Evolutionary conservation across 2,329 filamentous ascomycete genomes (phyloP), one percentile per base, ranked within the genome.

Genomic region (Sclerotinia sclerotiorum): DNA sequence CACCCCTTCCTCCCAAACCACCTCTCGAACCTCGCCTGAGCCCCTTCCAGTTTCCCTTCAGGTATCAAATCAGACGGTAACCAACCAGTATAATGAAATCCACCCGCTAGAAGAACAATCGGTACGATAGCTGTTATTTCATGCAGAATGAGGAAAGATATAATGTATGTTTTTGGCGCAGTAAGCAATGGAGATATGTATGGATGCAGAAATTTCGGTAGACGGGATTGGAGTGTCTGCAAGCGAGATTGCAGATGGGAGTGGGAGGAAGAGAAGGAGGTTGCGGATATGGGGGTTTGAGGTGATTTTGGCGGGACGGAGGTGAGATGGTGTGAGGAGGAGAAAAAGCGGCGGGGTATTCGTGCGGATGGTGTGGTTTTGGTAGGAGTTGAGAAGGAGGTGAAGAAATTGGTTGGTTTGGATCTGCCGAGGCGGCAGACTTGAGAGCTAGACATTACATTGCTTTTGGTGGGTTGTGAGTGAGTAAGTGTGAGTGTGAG

Each of bases 41-140:
- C 75, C 35, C 74, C 73, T 2, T 70, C 54, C 24, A 56, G 65
- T 68, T 67, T 49, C 15, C 63, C 29, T 55, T 68, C 58, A 49
- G 60, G 19, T 52, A 69, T 58, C 44, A 70, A 65, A 19, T 69
- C 72, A 8, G 71, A 68, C 0, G 94, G 93, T 39, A 93, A 83
- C 84, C 90, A 91, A 70, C 88, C 83, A 1, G 87, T 88, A 77
- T 92, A 93, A 80, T 98, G 92, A 79, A 99, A 97, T 1, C 87
- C 78, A 0, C 84, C 88, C 29, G 91, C 88, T 1, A 98, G 84
- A 0, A 86, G 89, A 51, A 96, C 78, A 0, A 98, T 80, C 0
- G 94, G 94, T 1, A 94, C 79, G 15, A 97, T 81, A 13, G 95
- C 94, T 0, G 95, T 98, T 56, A 97, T 78, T 79, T 99, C 95